These are phyloP conservation scores for Saksenaea oblongispora DNA, from an alignment of 371 early-diverging fungal genomes.

Conservation along the genomic window DNA sequence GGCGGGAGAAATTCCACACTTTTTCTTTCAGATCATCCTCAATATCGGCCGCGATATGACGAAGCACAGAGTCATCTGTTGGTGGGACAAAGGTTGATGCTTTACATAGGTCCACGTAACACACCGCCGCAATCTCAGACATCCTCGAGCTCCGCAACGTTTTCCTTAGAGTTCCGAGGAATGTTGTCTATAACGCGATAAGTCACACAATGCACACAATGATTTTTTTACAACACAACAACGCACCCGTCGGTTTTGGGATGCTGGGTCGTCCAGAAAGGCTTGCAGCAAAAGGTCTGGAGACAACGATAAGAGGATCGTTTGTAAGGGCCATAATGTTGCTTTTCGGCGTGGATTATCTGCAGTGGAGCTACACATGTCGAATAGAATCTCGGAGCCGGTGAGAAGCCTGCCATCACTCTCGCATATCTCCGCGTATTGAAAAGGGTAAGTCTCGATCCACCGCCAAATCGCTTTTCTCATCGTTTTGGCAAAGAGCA, in stretches of 20 bases:
- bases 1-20: slow-evolving; percentile 41
- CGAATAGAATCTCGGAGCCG: slow-evolving; percentile 78
- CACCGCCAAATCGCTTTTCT: slow-evolving; percentile 85
- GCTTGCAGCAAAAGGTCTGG: slow-evolving; percentile 72
- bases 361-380: slow-evolving; percentile 64
- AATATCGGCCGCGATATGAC: slow-evolving; percentile 65
- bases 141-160: slow-evolving; percentile 53
- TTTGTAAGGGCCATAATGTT: slow-evolving; percentile 80
- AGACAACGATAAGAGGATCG: slow-evolving; percentile 71
- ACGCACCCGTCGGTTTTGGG: slow-evolving; percentile 37
- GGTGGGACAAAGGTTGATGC: slow-evolving; percentile 69
- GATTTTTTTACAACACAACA: background rate
- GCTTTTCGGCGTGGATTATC: slow-evolving; percentile 65
- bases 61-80: slow-evolving; percentile 61
- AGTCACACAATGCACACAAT: background rate
- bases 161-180: slow-evolving; percentile 67
- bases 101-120: slow-evolving; percentile 75
- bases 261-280: slow-evolving; percentile 42
- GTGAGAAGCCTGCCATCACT: slow-evolving; percentile 65
- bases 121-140: slow-evolving; percentile 68
- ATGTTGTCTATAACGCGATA: slow-evolving; percentile 43
- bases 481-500: slow-evolving; percentile 67
- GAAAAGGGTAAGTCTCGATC: slow-evolving; percentile 77
- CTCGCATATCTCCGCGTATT: slow-evolving; percentile 71
- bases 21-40: slow-evolving; percentile 70